Conservation (phyloP, 1,284 basidiomycete species). For the Polyporus tsugae region DNA sequence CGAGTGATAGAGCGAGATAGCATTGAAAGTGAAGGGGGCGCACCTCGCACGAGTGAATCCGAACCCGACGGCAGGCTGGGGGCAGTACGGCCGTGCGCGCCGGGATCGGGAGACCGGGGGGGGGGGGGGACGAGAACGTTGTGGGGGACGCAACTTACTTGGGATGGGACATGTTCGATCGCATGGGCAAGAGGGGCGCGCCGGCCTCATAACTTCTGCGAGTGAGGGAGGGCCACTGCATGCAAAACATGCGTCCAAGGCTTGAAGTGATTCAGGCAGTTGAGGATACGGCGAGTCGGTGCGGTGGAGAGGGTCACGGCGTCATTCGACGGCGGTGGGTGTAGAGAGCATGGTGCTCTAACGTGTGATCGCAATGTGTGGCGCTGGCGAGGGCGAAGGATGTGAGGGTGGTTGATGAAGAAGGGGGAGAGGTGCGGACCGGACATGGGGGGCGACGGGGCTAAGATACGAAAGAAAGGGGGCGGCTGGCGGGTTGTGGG, state of each 20-base stretch:
- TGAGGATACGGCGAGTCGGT: neutral
- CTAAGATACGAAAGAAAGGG: neutral
- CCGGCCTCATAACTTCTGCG: neutral
- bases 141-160: neutral
- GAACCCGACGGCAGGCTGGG: neutral
- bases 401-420: neutral
- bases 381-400: neutral
- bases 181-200: neutral
- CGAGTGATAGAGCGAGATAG: too few relatives aligned
- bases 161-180: neutral
- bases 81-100: constrained; percentile 3
- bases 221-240: neutral
- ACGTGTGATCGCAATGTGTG: neutral
- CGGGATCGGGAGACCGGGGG: neutral
- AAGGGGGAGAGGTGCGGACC: neutral
- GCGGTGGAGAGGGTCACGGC: neutral
- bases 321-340: neutral
- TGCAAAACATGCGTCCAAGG: neutral
- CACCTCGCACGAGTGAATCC: too few relatives aligned
- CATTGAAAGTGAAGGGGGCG: too few relatives aligned
- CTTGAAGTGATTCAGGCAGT: neutral
- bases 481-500: neutral
- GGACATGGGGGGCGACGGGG: neutral
- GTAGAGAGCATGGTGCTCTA: neutral
- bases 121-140: neutral